Conservation (phyloP, 2,329 filamentous ascomycete species). For the Monosporascus ibericus region DNA sequence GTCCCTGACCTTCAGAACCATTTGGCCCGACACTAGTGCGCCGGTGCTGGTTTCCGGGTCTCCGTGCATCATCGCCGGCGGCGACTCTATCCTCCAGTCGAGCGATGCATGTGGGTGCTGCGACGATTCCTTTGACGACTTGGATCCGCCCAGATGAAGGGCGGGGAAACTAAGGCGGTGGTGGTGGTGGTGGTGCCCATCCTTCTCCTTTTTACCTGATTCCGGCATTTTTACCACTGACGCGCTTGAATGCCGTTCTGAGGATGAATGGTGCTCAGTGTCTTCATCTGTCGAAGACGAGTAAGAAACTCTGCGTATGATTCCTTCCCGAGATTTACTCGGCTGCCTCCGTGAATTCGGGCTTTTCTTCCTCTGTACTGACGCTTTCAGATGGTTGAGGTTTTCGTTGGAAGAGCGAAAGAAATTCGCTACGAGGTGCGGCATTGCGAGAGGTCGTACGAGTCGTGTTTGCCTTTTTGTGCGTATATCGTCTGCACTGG, state of each 20-base stretch:
- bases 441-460: conserved; percentile 36
- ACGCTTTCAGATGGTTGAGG: conserved; percentile 43
- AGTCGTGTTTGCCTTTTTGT: conserved; percentile 7
- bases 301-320: conserved; percentile 29
- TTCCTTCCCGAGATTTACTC: conserved; percentile 22
- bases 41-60: conserved; percentile 69
- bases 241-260: conserved; percentile 10
- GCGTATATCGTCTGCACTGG: background rate
- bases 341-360: conserved; percentile 19
- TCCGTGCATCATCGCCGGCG: conserved; percentile 80
- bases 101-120: conserved; percentile 36
- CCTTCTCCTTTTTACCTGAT: conserved; percentile 33
- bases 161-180: conserved; percentile 32
- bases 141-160: conserved; percentile 35
- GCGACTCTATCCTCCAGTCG: conserved; percentile 69
- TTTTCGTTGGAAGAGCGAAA: conserved; percentile 50
- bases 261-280: conserved; percentile 21
- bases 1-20: conserved; percentile 68
- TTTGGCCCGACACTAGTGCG: conserved; percentile 76
- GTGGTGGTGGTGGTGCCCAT: conserved; percentile 19
- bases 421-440: conserved; percentile 52
- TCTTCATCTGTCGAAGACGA: conserved; percentile 31
- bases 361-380: conserved; percentile 24
- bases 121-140: conserved; percentile 32
- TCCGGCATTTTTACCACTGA: conserved; percentile 31